Conservation (phyloP, 352 stramenopile species). For the Phytophthora tentaculata region DNA sequence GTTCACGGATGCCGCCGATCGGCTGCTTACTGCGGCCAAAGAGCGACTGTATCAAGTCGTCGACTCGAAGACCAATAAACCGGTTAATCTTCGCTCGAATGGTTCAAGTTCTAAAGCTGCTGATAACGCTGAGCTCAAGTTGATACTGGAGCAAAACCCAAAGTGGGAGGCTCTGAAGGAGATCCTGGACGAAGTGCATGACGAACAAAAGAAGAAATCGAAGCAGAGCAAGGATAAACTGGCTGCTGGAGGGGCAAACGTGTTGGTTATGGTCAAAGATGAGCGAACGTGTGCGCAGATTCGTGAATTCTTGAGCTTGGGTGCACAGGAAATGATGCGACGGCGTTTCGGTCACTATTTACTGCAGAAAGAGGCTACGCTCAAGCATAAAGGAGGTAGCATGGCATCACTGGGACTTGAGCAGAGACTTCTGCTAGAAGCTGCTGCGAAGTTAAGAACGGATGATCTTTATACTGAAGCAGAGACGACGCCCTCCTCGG, state of each 20-base stretch:
- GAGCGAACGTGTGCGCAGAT: constrained; percentile 88
- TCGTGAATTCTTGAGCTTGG: constrained; percentile 81
- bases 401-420: constrained; percentile 56
- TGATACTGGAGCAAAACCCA: constrained; percentile 91
- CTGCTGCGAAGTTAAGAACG: constrained; percentile 49
- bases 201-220: constrained; percentile 43
- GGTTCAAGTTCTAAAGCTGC: constrained; percentile 2
- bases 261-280: constrained; percentile 90
- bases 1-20: constrained; percentile 93
- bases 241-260: constrained; percentile 47
- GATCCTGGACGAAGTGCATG: constrained; percentile 93
- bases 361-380: constrained; percentile 62
- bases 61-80: constrained; percentile 53
- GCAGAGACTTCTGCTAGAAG: constrained; percentile 68
- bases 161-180: constrained; percentile 95
- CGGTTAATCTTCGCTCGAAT: constrained; percentile 43
- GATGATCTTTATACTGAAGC: constrained; percentile 53
- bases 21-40: constrained; percentile 93
- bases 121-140: constrained; percentile 54
- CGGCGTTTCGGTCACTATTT: constrained; percentile 86
- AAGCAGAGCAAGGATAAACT: constrained; percentile 29
- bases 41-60: constrained; percentile 92
- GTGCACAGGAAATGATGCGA: constrained; percentile 83
- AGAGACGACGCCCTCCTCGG: not conserved
- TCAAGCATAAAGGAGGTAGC: constrained; percentile 62